Conservation (phyloP, 148 eudicot species). For the Rhododendron ferrugineum region DNA sequence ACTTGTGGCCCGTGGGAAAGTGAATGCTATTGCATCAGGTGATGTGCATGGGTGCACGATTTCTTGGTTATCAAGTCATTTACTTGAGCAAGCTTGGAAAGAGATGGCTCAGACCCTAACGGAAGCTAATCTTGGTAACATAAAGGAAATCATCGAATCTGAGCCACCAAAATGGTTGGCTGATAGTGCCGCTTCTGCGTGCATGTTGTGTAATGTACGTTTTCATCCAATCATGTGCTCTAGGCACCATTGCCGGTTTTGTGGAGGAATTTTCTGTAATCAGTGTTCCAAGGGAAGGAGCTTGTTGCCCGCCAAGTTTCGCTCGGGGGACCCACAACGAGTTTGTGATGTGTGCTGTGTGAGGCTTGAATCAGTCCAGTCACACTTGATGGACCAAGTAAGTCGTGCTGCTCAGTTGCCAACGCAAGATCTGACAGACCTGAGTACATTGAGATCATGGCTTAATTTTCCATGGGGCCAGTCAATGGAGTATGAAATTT, state of each 20-base stretch:
- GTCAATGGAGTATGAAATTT: conserved; percentile 54
- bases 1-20: conserved; percentile 55
- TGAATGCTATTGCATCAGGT: conserved; percentile 47
- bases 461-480: conserved; percentile 57
- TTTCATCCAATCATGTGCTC: conserved; percentile 60
- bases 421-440: conserved; percentile 58
- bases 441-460: conserved; percentile 62
- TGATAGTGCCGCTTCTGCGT: conserved; percentile 49
- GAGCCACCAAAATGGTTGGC: conserved; percentile 62
- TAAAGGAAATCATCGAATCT: conserved; percentile 38
- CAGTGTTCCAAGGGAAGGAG: conserved; percentile 59
- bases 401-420: conserved; percentile 59
- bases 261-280: conserved; percentile 54
- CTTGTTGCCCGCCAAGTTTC: conserved; percentile 49
- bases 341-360: conserved; percentile 63
- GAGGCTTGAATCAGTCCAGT: conserved; percentile 48
- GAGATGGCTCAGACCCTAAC: conserved; percentile 62
- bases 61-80: conserved; percentile 39
- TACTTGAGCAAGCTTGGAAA: conserved; percentile 51
- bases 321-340: conserved; percentile 34
- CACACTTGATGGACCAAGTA: conserved; percentile 52
- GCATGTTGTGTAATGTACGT: conserved; percentile 48
- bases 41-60: conserved; percentile 31
- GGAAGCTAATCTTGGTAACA: conserved; percentile 37
- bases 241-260: conserved; percentile 59